These are phyloP conservation scores for Tulasnella sp. DNA, from an alignment of 768 basidiomycete species.

Conservation along the genomic window DNA sequence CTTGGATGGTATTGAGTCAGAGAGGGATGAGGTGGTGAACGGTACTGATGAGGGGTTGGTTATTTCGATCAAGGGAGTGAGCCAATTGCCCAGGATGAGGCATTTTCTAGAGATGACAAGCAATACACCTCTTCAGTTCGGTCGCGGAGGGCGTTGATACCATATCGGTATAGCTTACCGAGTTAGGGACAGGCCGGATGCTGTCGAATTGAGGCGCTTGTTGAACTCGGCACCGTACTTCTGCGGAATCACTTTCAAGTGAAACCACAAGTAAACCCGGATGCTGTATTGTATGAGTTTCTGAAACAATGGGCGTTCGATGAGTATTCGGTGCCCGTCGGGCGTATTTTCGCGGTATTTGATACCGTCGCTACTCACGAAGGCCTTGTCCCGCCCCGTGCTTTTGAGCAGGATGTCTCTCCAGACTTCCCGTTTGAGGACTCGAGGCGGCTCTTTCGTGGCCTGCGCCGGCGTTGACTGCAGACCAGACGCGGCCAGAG, in stretches of 20 bases:
- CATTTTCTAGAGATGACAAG: slow-evolving; percentile 53
- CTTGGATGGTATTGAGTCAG: slow-evolving; percentile 6
- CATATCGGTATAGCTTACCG: slow-evolving; percentile 44
- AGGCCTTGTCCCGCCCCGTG: slow-evolving; percentile 76
- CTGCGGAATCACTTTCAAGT: slow-evolving; percentile 38
- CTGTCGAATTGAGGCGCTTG: slow-evolving; percentile 57
- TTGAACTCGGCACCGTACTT: slow-evolving; percentile 43
- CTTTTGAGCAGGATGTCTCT: slow-evolving; percentile 73
- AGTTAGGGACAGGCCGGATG: slow-evolving; percentile 66
- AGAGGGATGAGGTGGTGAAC: slow-evolving; percentile 41
- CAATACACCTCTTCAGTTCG: not conserved
- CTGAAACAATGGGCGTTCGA: slow-evolving; percentile 38
- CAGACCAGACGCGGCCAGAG: not conserved
- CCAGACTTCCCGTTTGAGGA: slow-evolving; percentile 68
- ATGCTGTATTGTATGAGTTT: slow-evolving; percentile 86
- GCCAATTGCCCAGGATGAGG: slow-evolving; percentile 80
- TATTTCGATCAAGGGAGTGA: slow-evolving; percentile 66
- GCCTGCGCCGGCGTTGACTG: not conserved
- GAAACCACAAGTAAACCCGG: slow-evolving; percentile 67
- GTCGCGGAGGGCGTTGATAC: slow-evolving; percentile 11
- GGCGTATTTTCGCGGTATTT: slow-evolving; percentile 7
- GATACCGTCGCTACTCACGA: slow-evolving; percentile 49
- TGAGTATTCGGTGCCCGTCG: not conserved
- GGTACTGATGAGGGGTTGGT: slow-evolving; percentile 63
- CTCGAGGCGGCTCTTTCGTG: slow-evolving; percentile 24